Evolutionary conservation across 306 rosid genomes (phyloP), one percentile per base, ranked within the genome.

Genomic region (Arachis stenosperma): DNA sequence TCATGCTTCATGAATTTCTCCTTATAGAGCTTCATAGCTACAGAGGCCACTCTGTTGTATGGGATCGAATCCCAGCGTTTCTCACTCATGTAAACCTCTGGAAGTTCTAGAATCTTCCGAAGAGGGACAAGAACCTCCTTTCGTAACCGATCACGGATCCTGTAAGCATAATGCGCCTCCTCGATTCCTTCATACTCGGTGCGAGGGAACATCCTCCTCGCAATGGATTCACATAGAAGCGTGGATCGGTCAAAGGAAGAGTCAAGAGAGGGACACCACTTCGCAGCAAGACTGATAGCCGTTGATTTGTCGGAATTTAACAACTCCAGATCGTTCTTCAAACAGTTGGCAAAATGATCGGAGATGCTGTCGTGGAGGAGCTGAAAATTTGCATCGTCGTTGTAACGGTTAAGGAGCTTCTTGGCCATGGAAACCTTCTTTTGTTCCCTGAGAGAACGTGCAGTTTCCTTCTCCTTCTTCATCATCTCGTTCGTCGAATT

Each of bases 201-300:
- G 0, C 82, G 63, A 2, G 90, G 85, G 74, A 87, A 91, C 2
- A 91, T 29, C 83, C 81, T 91, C 75, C 76, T 85, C 0, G 90
- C 92, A 1, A 88, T 82, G 73, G 86, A 76, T 52, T 90, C 97
- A 9, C 97, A 90, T 2, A 90, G 66, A 72, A 90, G 53, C 0
- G 90, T 85, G 2, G 86, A 82, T 0, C 76, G 84, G 6, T 90
- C 94, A 22, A 83, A 90, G 0, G 92, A 90, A 0, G 86, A 88
- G 9, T 88, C 94, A 9, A 90, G 58, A 0, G 92, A 88, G 37
- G 97, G 97, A 9, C 97, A 90, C 97, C 93, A 90, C 15, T 88
- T 88, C 0, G 92, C 89, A 8, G 97, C 89, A 13, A 91, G 85
- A 60, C 87, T 88, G 36, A 90, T 74, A 69, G 80, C 80, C 1